phyloP scores from a whole-genome alignment of 495 filamentous ascomycete species.

The Aspergillus cristatus region DNA sequence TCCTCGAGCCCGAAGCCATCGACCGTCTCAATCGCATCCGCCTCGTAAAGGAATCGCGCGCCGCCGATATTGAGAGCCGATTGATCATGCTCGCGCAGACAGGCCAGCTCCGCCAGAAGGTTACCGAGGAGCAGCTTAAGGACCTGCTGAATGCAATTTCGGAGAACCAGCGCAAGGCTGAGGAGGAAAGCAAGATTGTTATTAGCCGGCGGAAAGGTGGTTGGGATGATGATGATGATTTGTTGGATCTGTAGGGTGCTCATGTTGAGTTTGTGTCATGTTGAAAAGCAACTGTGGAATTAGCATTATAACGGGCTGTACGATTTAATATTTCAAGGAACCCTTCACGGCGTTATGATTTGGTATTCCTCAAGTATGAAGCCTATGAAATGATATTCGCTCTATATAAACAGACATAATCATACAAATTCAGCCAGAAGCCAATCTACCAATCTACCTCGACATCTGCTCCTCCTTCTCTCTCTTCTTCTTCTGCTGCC shows the following conservation, averaged over 20 bases:
- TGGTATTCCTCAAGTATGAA: too few species aligned
- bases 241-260: constrained; percentile 48
- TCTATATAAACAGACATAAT: not conserved
- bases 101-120: constrained; percentile 77
- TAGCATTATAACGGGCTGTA: too few species aligned
- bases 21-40: constrained; percentile 92
- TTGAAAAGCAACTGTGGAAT: constrained; percentile 6
- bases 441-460: too few species aligned
- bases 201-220: constrained; percentile 74
- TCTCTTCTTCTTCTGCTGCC: constrained; percentile 52
- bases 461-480: constrained; percentile 38
- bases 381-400: not conserved
- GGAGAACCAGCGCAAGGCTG: constrained; percentile 52
- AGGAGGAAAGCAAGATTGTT: constrained; percentile 70
- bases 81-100: constrained; percentile 84
- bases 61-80: constrained; percentile 81
- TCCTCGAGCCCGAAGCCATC: constrained; percentile 86
- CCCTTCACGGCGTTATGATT: too few species aligned
- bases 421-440: too few species aligned
- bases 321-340: too few species aligned
- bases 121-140: constrained; percentile 89
- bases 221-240: constrained; percentile 81
- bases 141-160: constrained; percentile 76
- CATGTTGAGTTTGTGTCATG: not conserved
- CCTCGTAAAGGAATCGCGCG: constrained; percentile 88